These are phyloP conservation scores for Epichloe sp. DNA, from an alignment of 2,329 filamentous ascomycete species.

Conservation along the genomic window DNA sequence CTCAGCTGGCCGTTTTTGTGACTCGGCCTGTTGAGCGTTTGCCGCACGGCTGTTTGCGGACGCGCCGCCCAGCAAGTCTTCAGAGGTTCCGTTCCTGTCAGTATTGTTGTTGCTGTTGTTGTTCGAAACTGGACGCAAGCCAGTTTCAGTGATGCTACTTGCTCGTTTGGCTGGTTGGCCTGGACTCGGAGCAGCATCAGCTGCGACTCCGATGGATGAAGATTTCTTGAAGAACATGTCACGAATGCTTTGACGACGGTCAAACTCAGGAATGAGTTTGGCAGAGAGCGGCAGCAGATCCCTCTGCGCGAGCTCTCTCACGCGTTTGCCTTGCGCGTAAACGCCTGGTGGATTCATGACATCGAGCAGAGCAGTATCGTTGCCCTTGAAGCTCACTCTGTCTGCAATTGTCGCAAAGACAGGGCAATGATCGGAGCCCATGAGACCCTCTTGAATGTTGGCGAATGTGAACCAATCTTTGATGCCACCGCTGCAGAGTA, in stretches of 20 bases:
- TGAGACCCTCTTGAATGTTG: conserved; percentile 84
- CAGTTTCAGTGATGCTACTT: neutral
- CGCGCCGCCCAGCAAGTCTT: neutral
- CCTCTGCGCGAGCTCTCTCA: conserved; percentile 52
- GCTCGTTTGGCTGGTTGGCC: neutral
- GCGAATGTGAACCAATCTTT: conserved; percentile 66
- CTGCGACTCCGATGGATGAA: neutral
- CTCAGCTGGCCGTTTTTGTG: neutral
- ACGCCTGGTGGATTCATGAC: conserved; percentile 65
- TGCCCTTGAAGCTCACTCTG: conserved; percentile 36
- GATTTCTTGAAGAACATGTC: conserved; percentile 64
- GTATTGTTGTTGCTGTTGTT: neutral
- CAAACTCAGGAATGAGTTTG: conserved; percentile 76
- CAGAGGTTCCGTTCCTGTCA: neutral
- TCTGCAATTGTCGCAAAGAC: conserved; percentile 69
- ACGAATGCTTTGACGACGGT: conserved; percentile 70
- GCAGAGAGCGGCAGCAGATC: conserved; percentile 64
- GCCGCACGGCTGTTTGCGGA: neutral
- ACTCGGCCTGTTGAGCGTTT: neutral
- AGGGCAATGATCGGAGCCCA: conserved; percentile 94
- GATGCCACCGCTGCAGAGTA: conserved; percentile 70
- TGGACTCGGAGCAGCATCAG: neutral
- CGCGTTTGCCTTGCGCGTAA: conserved; percentile 53
- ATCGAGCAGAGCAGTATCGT: conserved; percentile 47
- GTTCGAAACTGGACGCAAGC: neutral